phyloP scores from a whole-genome alignment of 164 flowering plant genomes.

The Nymphaea thermarum region DNA sequence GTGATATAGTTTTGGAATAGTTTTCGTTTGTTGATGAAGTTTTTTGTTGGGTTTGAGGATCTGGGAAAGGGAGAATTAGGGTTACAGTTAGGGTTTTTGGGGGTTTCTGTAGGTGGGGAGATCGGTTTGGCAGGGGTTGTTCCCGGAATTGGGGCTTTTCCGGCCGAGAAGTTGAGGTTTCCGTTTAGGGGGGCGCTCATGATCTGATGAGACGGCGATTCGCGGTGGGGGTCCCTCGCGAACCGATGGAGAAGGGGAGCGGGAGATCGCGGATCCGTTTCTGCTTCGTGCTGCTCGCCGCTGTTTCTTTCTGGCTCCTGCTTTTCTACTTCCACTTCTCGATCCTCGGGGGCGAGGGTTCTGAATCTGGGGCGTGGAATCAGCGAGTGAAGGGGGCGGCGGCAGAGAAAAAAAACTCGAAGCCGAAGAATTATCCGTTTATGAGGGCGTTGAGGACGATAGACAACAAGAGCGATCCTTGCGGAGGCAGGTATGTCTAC shows the following conservation, averaged over 20 bases:
- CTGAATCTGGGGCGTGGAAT: not conserved
- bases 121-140: not conserved
- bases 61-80: not conserved
- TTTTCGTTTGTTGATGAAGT: not conserved
- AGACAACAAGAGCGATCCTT: slow-evolving; percentile 82
- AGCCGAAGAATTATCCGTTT: slow-evolving; percentile 27
- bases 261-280: slow-evolving; percentile 49
- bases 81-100: not conserved
- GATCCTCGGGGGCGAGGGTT: slow-evolving; percentile 29
- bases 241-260: slow-evolving; percentile 54
- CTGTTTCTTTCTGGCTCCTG: slow-evolving; percentile 61
- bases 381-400: not conserved
- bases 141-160: not conserved
- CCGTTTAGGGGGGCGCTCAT: not conserved
- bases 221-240: slow-evolving; percentile 16
- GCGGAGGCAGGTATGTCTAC: slow-evolving; percentile 89
- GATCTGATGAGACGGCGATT: slow-evolving; percentile 62
- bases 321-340: slow-evolving; percentile 68
- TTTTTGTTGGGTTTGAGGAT: not conserved
- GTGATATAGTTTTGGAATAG: too few species aligned
- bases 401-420: not conserved
- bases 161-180: not conserved
- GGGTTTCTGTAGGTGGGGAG: not conserved
- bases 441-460: slow-evolving; percentile 54
- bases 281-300: slow-evolving; percentile 42